Evolutionary conservation across 176 grass and related monocot species (phyloP).

Genomic region (Juncus effusus): DNA sequence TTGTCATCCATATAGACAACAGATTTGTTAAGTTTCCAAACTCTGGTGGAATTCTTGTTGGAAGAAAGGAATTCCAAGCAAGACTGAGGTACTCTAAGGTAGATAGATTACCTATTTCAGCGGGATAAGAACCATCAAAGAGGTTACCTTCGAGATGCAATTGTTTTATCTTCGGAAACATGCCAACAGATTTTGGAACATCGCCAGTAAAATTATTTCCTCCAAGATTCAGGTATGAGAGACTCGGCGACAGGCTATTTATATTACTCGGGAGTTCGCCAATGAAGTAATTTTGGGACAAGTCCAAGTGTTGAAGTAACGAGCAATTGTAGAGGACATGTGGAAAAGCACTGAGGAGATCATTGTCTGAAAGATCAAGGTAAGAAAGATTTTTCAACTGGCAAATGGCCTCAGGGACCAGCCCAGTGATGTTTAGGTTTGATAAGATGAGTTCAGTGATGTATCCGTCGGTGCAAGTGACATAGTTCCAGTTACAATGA

Average conservation of each 20-base stretch:
- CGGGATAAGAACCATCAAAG: constrained; percentile 9
- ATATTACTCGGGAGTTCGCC: constrained; percentile 19
- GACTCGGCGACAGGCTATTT: constrained; percentile 1
- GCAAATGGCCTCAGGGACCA: constrained; percentile 44
- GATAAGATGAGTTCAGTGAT: constrained; percentile 30
- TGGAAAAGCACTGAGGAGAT: constrained; percentile 9
- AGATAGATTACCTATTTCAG: constrained; percentile 27
- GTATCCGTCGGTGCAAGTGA: constrained; percentile 17
- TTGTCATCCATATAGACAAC: constrained; percentile 35
- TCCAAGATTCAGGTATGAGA: constrained; percentile 35
- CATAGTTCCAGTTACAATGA: constrained; percentile 47
- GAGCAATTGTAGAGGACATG: constrained; percentile 26
- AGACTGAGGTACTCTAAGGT: constrained; percentile 36
- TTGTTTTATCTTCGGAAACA: not conserved
- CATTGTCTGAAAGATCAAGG: constrained; percentile 37
- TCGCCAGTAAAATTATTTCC: constrained; percentile 41
- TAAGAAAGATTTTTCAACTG: constrained; percentile 34
- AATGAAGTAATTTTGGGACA: constrained; percentile 15
- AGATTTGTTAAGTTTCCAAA: constrained; percentile 40
- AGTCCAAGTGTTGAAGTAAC: constrained; percentile 5
- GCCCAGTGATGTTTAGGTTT: not conserved
- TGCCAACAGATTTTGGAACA: constrained; percentile 21
- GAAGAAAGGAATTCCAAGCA: constrained; percentile 35
- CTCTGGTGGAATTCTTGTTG: constrained; percentile 23
- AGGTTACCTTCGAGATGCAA: not conserved